Evolutionary conservation across 2,329 filamentous ascomycete genomes (phyloP).

Genomic region (Pseudogymnoascus sp.): DNA sequence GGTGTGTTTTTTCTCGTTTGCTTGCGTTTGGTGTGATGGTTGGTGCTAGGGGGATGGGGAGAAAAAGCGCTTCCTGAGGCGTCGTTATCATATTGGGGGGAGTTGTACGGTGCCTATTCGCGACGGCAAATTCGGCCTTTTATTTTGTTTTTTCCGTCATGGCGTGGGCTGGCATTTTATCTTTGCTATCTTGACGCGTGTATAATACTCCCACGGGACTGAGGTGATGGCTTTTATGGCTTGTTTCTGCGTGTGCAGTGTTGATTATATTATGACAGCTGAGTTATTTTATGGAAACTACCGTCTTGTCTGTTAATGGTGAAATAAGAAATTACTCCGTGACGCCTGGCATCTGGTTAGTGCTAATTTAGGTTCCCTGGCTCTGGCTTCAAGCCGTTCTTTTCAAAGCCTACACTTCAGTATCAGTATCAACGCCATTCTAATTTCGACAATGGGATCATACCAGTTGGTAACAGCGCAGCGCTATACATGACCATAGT

Average conservation of each 20-base stretch:
- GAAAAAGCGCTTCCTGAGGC: not conserved
- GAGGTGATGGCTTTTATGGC: not conserved
- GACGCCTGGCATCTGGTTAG: not conserved
- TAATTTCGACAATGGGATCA: not conserved
- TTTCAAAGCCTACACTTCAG: not conserved
- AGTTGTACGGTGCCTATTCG: not conserved
- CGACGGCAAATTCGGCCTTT: not conserved
- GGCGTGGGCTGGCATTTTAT: conserved; percentile 1
- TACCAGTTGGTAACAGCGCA: conserved; percentile 4
- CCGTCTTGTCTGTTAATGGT: not conserved
- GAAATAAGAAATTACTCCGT: not conserved
- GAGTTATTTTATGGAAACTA: not conserved
- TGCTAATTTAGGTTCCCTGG: not conserved
- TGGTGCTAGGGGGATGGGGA: not conserved
- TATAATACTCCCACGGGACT: not conserved
- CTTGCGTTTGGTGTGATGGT: not conserved
- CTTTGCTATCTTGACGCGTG: conserved; percentile 5
- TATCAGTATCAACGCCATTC: not conserved
- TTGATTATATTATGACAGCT: not conserved
- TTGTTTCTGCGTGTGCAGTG: conserved; percentile 6
- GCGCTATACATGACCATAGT: conserved; percentile 14
- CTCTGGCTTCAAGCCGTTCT: conserved; percentile 1
- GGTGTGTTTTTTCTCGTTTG: not conserved
- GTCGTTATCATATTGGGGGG: not conserved
- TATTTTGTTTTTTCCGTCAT: not conserved